Evolutionary conservation across 163 green algal species (phyloP).

Genomic region (Volvox carteri): DNA sequence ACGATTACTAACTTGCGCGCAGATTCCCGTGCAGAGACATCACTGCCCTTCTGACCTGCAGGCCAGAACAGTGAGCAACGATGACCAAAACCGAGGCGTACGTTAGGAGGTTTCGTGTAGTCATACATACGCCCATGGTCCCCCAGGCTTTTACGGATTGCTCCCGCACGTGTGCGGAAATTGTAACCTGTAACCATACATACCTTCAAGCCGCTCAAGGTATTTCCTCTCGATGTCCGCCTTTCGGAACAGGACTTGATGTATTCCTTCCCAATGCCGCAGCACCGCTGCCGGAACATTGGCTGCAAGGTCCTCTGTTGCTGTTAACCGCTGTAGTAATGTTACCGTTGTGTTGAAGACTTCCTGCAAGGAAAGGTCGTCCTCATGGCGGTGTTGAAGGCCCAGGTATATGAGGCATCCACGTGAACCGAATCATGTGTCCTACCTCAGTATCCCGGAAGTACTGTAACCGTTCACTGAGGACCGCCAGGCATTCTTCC

Average conservation of each 20-base stretch:
- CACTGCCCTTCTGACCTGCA: conserved; percentile 79
- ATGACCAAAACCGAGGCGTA: too few species aligned
- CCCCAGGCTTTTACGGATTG: too few species aligned
- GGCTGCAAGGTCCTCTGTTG: conserved; percentile 9
- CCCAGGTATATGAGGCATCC: too few species aligned
- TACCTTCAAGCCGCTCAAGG: conserved; percentile 84
- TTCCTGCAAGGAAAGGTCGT: too few species aligned
- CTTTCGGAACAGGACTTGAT: conserved; percentile 78
- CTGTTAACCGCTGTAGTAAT: conserved; percentile 69
- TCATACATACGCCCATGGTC: too few species aligned
- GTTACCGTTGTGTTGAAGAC: conserved; percentile 72
- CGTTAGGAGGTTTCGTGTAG: too few species aligned
- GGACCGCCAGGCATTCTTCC: conserved; percentile 67
- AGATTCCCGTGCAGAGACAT: conserved; percentile 77
- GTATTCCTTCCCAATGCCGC: conserved; percentile 78
- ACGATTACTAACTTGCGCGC: conserved; percentile 77
- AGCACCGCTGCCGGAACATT: conserved; percentile 54
- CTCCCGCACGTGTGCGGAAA: too few species aligned
- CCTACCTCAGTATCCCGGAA: conserved; percentile 79
- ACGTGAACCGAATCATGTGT: too few species aligned
- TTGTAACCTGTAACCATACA: neutral
- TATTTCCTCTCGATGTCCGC: conserved; percentile 84
- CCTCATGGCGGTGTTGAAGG: too few species aligned
- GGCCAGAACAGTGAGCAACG: too few species aligned
- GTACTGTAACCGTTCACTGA: conserved; percentile 80